Evolutionary conservation across 2,329 filamentous ascomycete genomes (phyloP).

Genomic region (Pseudocercospora ulei): DNA sequence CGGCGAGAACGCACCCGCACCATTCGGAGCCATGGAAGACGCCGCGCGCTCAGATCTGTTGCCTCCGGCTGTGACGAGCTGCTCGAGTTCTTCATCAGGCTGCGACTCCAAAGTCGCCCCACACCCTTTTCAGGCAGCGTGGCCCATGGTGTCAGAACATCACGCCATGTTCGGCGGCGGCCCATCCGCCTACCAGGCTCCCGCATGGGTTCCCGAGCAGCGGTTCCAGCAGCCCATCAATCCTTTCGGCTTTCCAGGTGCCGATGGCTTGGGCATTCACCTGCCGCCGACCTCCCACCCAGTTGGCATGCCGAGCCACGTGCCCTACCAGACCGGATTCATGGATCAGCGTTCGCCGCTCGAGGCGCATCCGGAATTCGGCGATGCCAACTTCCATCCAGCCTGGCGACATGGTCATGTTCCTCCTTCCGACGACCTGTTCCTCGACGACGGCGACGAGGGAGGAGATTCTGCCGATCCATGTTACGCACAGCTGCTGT

Average conservation of each 20-base stretch:
- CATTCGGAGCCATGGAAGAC: slow-evolving; percentile 19
- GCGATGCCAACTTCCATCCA: slow-evolving; percentile 7
- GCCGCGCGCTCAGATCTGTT: slow-evolving; percentile 13
- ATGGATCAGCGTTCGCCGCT: slow-evolving; percentile 13
- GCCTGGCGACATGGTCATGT: slow-evolving; percentile 11
- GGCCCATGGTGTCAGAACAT: slow-evolving; percentile 14
- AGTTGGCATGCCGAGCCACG: slow-evolving; percentile 6
- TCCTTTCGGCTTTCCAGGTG: slow-evolving; percentile 13
- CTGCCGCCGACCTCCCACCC: slow-evolving; percentile 22
- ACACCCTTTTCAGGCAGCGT: slow-evolving; percentile 9
- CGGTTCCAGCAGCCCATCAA: slow-evolving; percentile 14
- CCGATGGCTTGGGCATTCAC: slow-evolving; percentile 19
- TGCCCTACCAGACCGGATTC: slow-evolving; percentile 13
- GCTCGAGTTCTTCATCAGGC: slow-evolving; percentile 17
- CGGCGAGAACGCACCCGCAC: slow-evolving; percentile 13
- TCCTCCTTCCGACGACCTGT: slow-evolving; percentile 14
- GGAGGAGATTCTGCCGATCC: slow-evolving; percentile 19
- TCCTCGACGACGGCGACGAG: slow-evolving; percentile 20
- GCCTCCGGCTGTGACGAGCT: slow-evolving; percentile 11
- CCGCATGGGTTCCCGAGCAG: slow-evolving; percentile 17
- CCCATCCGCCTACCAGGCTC: slow-evolving; percentile 14
- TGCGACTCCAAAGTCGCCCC: slow-evolving; percentile 16
- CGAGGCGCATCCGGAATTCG: slow-evolving; percentile 8
- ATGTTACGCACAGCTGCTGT: slow-evolving; percentile 70
- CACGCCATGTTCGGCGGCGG: slow-evolving; percentile 12